These are phyloP conservation scores for Phytophthora nicotianae DNA, from an alignment of 352 stramenopile genomes.

Conservation along the genomic window DNA sequence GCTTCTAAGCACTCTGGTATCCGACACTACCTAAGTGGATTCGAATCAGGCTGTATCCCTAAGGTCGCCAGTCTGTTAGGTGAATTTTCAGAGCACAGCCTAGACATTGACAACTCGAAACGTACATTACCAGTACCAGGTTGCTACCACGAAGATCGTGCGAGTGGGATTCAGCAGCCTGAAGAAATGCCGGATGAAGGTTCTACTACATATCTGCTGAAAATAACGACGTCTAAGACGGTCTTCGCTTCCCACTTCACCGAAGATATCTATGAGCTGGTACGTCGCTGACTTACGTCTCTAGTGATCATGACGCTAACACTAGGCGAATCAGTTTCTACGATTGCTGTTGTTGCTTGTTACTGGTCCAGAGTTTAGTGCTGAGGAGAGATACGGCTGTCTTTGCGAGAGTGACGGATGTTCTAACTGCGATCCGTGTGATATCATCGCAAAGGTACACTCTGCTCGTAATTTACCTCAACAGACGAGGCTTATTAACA, in stretches of 20 bases:
- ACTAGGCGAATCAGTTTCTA: slow-evolving; percentile 15
- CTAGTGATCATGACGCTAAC: slow-evolving; percentile 4
- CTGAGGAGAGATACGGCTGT: slow-evolving; percentile 29
- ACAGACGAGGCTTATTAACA: background rate
- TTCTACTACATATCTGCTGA: slow-evolving; percentile 13
- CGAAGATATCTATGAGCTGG: slow-evolving; percentile 43
- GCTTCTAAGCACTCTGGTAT: slow-evolving; percentile 14
- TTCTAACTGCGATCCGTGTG: slow-evolving; percentile 23
- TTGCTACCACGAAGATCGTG: background rate
- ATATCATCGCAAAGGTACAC: slow-evolving; percentile 30
- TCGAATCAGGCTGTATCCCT: slow-evolving; percentile 24
- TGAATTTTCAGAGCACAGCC: slow-evolving; percentile 18
- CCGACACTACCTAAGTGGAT: slow-evolving; percentile 22
- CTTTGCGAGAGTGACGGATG: slow-evolving; percentile 21
- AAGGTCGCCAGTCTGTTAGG: slow-evolving; percentile 20
- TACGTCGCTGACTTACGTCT: slow-evolving; percentile 10
- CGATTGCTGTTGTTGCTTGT: slow-evolving; percentile 21
- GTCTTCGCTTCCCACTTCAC: slow-evolving; percentile 40
- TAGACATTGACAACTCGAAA: background rate
- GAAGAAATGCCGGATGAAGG: background rate
- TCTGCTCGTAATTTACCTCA: background rate
- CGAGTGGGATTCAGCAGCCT: background rate
- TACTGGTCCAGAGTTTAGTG: slow-evolving; percentile 3
- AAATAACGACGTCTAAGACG: slow-evolving; percentile 17
- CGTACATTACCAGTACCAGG: background rate